Conservation (phyloP, 805 yeast genomes). For the Barnettozyma sucrosica region DNA sequence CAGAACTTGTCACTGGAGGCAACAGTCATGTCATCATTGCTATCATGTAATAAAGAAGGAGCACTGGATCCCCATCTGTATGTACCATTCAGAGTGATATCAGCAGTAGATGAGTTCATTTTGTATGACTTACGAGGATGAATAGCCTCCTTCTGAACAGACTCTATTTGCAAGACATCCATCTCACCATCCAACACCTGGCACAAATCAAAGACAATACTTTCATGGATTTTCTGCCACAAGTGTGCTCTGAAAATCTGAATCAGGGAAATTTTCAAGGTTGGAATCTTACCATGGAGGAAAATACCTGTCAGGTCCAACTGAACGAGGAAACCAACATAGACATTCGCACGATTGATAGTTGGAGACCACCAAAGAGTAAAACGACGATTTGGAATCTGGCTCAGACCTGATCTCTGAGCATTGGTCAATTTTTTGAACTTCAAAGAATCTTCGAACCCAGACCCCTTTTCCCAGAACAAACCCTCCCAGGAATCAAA, state of each 20-base stretch:
- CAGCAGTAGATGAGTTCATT: constrained; percentile 95
- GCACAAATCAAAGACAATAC: constrained; percentile 87
- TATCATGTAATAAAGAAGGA: constrained; percentile 75
- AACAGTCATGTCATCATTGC: constrained; percentile 58
- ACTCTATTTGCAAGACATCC: constrained; percentile 75
- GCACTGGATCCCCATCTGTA: constrained; percentile 77
- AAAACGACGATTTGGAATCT: constrained; percentile 94
- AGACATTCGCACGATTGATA: constrained; percentile 94
- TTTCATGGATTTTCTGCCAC: constrained; percentile 98
- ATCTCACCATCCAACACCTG: constrained; percentile 87
- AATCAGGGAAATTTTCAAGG: constrained; percentile 88
- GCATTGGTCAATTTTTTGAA: constrained; percentile 95
- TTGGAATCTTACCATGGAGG: constrained; percentile 96
- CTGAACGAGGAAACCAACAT: constrained; percentile 95
- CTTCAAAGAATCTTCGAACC: constrained; percentile 93
- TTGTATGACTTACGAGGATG: constrained; percentile 97
- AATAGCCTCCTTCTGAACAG: constrained; percentile 84
- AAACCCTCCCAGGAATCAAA: constrained; percentile 98
- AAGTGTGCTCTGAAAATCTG: constrained; percentile 96
- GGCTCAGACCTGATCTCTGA: constrained; percentile 93
- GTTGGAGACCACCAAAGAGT: constrained; percentile 99
- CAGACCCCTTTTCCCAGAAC: constrained; percentile 97
- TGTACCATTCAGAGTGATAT: constrained; percentile 68
- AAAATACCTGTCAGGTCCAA: constrained; percentile 94
- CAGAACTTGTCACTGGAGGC: constrained; percentile 65